Evolutionary conservation across 176 grass and related monocot genomes (phyloP), one percentile per base, ranked within the genome.

Genomic region (Musa schizocarpa): DNA sequence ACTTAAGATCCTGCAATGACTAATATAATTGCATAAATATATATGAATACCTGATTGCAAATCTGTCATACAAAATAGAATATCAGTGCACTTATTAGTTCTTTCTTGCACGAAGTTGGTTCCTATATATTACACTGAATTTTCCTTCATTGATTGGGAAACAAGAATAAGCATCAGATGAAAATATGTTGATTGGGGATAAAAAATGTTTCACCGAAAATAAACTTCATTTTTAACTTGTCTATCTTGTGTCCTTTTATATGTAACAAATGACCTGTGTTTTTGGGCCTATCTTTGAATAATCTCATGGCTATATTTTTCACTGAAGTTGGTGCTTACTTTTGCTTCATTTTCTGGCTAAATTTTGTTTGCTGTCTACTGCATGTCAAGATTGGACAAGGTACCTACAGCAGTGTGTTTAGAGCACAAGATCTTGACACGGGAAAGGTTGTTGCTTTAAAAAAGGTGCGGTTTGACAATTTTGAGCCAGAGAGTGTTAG

Each of bases 401-500:
- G 93, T 52, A 90, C 93, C 57, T 97, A 93, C 80, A 97, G 93
- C 85, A 97, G 81, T 67, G 93, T 97, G 52, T 97, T 97, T 63
- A 90, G 79, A 80, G 93, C 93, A 34, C 83, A 87, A 10, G 85
- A 97, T 73, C 77, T 90, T 11, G 81, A 87, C 12, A 86, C 90
- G 21, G 93, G 90, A 81, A 97, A 88, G 81, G 83, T 97, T 72
- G 86, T 97, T 13, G 93, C 93, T 52, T 83, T 97, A 81, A 97
- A 97, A 76, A 97, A 97, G 75, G 93, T 97, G 79, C 90, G 88
- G 7, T 97, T 97, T 0, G 87, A 97, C 77, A 93, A 97, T 85
- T 93, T 93, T 68, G 93, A 93, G 79, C 93, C 86, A 48, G 93
- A 97, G 82, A 97, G 90, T 77, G 82, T 97, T 61, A 82, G 87